Evolutionary conservation across 176 grass and related monocot species (phyloP).

Genomic region (Zizania latifolia): DNA sequence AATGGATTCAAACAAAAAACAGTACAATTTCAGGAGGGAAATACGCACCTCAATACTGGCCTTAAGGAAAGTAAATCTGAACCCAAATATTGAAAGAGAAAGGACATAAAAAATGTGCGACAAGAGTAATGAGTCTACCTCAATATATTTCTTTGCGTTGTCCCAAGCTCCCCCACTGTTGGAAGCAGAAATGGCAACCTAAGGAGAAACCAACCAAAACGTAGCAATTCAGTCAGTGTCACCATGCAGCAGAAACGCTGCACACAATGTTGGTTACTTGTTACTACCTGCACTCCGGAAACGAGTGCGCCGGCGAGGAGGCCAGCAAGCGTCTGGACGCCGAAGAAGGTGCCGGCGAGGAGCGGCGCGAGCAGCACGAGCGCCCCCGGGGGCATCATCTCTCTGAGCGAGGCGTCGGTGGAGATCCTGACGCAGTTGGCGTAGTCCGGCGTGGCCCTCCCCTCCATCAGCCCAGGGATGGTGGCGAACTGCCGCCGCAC

Average conservation of each 20-base stretch:
- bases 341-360: conserved; percentile 62
- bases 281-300: conserved; percentile 63
- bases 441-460: conserved; percentile 51
- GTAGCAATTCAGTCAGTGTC: neutral
- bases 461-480: conserved; percentile 71
- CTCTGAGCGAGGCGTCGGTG: conserved; percentile 57
- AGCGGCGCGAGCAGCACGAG: conserved; percentile 58
- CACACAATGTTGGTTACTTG: no score
- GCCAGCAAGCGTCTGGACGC: conserved; percentile 63
- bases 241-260: neutral
- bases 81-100: neutral
- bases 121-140: conserved; percentile 23
- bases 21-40: neutral
- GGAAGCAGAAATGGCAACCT: conserved; percentile 81
- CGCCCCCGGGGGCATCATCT: conserved; percentile 71
- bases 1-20: neutral
- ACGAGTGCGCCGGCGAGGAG: conserved; percentile 60
- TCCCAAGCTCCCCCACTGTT: conserved; percentile 89
- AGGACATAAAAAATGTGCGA: neutral
- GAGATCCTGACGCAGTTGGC: conserved; percentile 73
- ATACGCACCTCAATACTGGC: neutral
- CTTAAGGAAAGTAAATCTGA: neutral
- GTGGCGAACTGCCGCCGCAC: conserved; percentile 56
- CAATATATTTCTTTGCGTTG: conserved; percentile 86
- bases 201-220: neutral